These are phyloP conservation scores for Puccinia coronata DNA, from an alignment of 1,284 basidiomycete species.

Conservation along the genomic window DNA sequence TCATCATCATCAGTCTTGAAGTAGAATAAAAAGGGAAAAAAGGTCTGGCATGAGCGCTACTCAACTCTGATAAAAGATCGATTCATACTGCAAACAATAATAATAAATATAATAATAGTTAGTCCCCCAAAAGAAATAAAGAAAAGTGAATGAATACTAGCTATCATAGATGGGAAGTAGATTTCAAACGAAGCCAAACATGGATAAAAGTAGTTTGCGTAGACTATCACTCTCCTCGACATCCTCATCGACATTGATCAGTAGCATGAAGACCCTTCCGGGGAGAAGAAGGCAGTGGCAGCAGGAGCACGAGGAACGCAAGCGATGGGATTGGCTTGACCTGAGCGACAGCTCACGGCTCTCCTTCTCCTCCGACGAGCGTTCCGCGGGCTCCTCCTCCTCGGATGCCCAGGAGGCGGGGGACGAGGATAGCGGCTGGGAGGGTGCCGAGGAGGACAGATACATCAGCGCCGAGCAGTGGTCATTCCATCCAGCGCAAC, in stretches of 20 bases:
- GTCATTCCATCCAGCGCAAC: background rate
- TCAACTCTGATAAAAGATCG: no score
- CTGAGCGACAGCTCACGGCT: background rate
- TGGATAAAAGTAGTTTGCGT: background rate
- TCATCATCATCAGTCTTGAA: no score
- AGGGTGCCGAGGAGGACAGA: background rate
- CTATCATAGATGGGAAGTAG: background rate
- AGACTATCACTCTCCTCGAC: conserved; percentile 11
- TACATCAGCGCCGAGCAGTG: background rate
- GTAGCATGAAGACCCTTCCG: background rate
- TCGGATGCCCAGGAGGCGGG: background rate
- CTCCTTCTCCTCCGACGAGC: background rate
- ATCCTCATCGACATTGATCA: background rate
- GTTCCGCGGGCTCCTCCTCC: background rate
- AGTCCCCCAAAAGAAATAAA: background rate
- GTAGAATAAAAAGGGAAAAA: no score
- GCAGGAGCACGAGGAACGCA: background rate
- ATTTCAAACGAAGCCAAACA: background rate
- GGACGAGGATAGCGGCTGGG: background rate
- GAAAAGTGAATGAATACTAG: background rate
- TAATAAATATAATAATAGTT: no score
- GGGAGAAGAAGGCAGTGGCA: background rate
- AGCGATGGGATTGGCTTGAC: conserved; percentile 9
- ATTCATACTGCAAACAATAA: no score
- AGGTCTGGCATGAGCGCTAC: no score